Evolutionary conservation across 1,139 yeast species (phyloP), one percentile per base, ranked within the genome.

Genomic region (Pichia kudriavzevii): DNA sequence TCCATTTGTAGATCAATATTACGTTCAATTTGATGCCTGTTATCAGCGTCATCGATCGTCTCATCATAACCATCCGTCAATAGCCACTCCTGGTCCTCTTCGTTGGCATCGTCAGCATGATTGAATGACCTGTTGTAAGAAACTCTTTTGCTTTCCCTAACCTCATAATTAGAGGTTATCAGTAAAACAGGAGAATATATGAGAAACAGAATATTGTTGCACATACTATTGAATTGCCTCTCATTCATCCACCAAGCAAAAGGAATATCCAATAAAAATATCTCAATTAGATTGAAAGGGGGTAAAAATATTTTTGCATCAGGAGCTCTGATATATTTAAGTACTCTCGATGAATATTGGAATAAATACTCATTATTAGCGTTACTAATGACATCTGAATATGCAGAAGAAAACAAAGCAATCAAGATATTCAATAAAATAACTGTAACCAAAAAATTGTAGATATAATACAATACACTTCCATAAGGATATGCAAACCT

Each of bases 301-400:
- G 95, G 93, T 21, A 84, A 88, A 53, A 76, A 85, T 30, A 84
- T 82, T 50, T 81, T 78, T 40, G 76, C 79, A 59, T 85, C 95
- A 0, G 95, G 95, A 0, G 95, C 94, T 46, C 95, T 70, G 36
- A 84, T 75, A 52, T 81, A 85, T 42, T 88, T 67, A 47, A 85
- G 68, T 0, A 94, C 84, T 62, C 84, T 83, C 45, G 81, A 82
- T 4, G 95, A 84, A 46, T 82, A 82, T 38, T 84, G 69, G 0
- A 94, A 94, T 64, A 84, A 71, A 56, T 80, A 85, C 55, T 85
- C 94, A 51, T 80, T 83, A 20, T 78, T 75, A 2, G 94, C 87
- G 60, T 84, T 83, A 35, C 75, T 93, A 39, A 79, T 81, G 45
- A 85, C 84, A 39, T 75, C 74, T 28, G 82, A 78, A 52, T 85